Percentiles rank a stretch among this genome's conserved stretches.
These are phyloP conservation scores for Golubevia pallescens DNA, from an alignment of 1,284 basidiomycete genomes.

Conservation along the genomic window DNA sequence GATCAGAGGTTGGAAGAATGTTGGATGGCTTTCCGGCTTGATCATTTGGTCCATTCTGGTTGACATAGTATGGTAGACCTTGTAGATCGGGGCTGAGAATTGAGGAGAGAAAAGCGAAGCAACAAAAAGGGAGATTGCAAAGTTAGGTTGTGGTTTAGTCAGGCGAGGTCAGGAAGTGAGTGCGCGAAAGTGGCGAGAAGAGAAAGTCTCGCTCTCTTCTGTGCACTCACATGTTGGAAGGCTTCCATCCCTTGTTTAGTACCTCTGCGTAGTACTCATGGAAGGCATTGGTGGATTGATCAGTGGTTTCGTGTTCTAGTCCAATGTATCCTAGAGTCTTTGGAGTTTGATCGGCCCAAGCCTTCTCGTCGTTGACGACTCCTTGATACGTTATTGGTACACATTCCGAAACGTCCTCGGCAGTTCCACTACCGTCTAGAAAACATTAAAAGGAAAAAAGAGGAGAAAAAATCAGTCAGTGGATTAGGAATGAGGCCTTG, in stretches of 20 bases:
- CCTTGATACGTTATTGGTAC: slow-evolving; percentile 6
- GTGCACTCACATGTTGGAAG: too few relatives aligned
- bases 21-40: slow-evolving; percentile 12
- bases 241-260: slow-evolving; percentile 25
- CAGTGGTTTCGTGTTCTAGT: slow-evolving; percentile 52
- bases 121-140: too few relatives aligned
- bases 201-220: too few relatives aligned
- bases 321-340: slow-evolving; percentile 37
- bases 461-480: too few relatives aligned
- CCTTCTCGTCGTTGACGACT: slow-evolving; percentile 20
- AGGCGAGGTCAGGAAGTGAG: too few relatives aligned
- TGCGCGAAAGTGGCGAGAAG: too few relatives aligned
- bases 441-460: too few relatives aligned
- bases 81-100: slow-evolving; percentile 34
- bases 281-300: slow-evolving; percentile 45
- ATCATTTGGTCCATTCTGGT: slow-evolving; percentile 8
- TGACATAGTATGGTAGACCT: slow-evolving; percentile 46
- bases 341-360: slow-evolving; percentile 24
- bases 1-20: slow-evolving; percentile 25
- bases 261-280: slow-evolving; percentile 26
- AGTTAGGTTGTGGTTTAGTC: too few relatives aligned
- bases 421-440: not conserved
- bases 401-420: not conserved
- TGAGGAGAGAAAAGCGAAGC: slow-evolving; percentile 1
- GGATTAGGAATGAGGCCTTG: too few relatives aligned